Evolutionary conservation across 2,329 filamentous ascomycete species (phyloP).

Genomic region (Cladophialophora bantiana): DNA sequence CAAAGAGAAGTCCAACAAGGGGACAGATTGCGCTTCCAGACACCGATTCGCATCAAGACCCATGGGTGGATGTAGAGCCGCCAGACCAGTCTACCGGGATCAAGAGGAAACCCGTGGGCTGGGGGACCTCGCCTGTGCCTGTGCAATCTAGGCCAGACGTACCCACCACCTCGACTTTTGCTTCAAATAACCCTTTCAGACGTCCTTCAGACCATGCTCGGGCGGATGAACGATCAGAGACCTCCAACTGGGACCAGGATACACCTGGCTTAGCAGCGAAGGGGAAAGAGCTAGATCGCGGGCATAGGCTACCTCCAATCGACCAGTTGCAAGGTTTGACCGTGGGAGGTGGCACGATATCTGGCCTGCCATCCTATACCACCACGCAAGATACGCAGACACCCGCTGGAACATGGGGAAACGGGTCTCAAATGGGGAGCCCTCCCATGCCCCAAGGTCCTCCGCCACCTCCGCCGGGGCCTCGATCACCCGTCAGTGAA

Average conservation of each 20-base stretch:
- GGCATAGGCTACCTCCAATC: background rate
- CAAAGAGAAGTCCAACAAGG: slow-evolving; percentile 24
- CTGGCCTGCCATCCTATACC: slow-evolving; percentile 21
- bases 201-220: slow-evolving; percentile 25
- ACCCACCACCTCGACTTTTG: slow-evolving; percentile 18
- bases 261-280: slow-evolving; percentile 6
- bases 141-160: slow-evolving; percentile 12
- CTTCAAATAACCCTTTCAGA: slow-evolving; percentile 42
- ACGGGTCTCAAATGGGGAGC: slow-evolving; percentile 6
- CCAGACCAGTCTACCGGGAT: slow-evolving; percentile 30
- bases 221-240: slow-evolving; percentile 5
- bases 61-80: slow-evolving; percentile 31
- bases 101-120: slow-evolving; percentile 36
- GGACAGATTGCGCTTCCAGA: slow-evolving; percentile 10
- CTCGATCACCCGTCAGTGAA: slow-evolving; percentile 32
- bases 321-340: slow-evolving; percentile 20
- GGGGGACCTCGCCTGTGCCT: slow-evolving; percentile 21
- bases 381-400: slow-evolving; percentile 5
- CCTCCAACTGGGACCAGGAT: slow-evolving; percentile 22
- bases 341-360: slow-evolving; percentile 6
- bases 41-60: slow-evolving; percentile 25
- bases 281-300: slow-evolving; percentile 31
- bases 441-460: slow-evolving; percentile 35
- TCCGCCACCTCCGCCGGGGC: slow-evolving; percentile 32
- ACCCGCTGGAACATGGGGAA: slow-evolving; percentile 17